Conservation (phyloP, 2,329 filamentous ascomycete genomes). For the Capronia americana region DNA sequence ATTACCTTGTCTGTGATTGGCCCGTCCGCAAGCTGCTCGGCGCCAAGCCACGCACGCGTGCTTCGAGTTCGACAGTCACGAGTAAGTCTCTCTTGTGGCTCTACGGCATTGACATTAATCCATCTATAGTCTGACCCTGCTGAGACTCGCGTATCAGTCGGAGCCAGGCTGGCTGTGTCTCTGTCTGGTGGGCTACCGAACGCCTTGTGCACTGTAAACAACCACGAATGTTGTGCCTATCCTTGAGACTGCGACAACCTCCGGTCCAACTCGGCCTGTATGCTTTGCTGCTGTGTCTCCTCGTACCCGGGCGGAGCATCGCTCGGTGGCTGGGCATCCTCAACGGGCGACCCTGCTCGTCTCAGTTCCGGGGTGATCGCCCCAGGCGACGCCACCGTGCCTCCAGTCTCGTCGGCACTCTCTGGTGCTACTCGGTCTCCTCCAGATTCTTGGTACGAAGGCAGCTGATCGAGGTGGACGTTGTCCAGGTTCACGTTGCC, state of each 20-base stretch:
- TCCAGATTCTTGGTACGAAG: conserved; percentile 76
- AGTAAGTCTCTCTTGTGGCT: not conserved
- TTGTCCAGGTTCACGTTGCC: conserved; percentile 63
- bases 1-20: conserved; percentile 17
- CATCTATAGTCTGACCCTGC: not conserved
- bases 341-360: conserved; percentile 11
- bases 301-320: conserved; percentile 93
- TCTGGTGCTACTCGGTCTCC: conserved; percentile 47
- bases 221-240: conserved; percentile 2
- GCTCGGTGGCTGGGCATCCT: conserved; percentile 57
- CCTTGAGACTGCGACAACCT: conserved; percentile 43
- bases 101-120: not conserved
- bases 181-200: not conserved
- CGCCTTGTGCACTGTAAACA: not conserved
- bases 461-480: conserved; percentile 83
- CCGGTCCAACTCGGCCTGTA: conserved; percentile 75
- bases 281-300: conserved; percentile 81
- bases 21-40: not conserved
- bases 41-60: conserved; percentile 2
- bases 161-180: not conserved
- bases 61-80: not conserved
- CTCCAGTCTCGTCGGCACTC: conserved; percentile 29
- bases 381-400: conserved; percentile 29
- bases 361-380: conserved; percentile 13
- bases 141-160: not conserved